Percentiles rank a stretch among this genome's conserved stretches.
Evolutionary conservation across 441 rosid species (phyloP).

Genomic region (Corymbia citriodora): DNA sequence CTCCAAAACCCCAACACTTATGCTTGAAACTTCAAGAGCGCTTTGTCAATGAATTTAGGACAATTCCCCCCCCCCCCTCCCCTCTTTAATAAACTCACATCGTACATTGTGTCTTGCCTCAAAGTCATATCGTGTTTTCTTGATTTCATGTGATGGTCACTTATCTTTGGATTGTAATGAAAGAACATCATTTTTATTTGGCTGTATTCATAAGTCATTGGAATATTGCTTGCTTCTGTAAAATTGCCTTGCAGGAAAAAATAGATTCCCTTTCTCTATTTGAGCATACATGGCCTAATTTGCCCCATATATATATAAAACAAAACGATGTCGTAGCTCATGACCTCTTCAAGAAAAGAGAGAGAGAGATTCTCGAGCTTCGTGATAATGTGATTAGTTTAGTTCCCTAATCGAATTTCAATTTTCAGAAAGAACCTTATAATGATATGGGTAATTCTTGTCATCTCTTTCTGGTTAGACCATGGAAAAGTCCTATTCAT

Average conservation of each 20-base stretch:
- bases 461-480: not conserved
- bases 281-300: not conserved
- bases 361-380: not conserved
- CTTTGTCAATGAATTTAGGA: not conserved
- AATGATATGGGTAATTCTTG: not conserved
- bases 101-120: not conserved
- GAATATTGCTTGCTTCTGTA: not conserved
- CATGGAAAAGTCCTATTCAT: not conserved
- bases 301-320: not conserved
- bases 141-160: not conserved
- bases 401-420: not conserved
- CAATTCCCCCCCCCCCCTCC: no score
- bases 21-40: not conserved
- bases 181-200: not conserved
- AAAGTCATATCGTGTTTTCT: fast-evolving
- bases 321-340: not conserved
- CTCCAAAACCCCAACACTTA: not conserved
- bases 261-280: not conserved
- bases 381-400: not conserved
- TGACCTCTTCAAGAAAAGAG: not conserved
- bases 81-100: not conserved
- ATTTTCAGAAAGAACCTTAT: not conserved
- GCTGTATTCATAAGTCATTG: not conserved
- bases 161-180: not conserved
- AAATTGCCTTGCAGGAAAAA: not conserved